Evolutionary conservation across 2,329 filamentous ascomycete genomes (phyloP), one percentile per base, ranked within the genome.

Genomic region (Cadophora malorum): DNA sequence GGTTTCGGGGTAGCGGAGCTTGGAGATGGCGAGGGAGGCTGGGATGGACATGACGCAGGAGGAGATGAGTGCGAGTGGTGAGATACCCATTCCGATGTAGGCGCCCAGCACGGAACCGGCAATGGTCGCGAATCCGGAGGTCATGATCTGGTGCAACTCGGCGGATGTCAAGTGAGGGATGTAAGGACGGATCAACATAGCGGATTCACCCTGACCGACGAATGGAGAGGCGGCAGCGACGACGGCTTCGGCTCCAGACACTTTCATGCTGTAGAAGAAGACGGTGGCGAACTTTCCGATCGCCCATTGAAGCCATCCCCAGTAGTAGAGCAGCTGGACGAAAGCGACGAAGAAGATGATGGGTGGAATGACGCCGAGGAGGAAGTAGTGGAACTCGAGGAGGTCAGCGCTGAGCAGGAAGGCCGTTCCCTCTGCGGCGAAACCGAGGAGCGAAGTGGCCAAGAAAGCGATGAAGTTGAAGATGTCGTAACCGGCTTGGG

Each of bases 21-120:
- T 97, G 71, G 91, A 95, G 69, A 96, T 90, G 62, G 94, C 94
- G 16, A 97, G 85, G 3, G 93, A 96, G 0, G 94, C 94, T 0
- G 94, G 94, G 71, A 97, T 97, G 74, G 91, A 94, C 94, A 97
- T 97, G 79, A 97, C 94, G 78, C 94, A 97, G 8, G 92, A 94
- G 1, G 93, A 97, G 33, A 97, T 91, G 58, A 97, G 84, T 3
- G 92, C 94, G 78, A 96, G 91, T 0, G 92, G 84, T 79, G 94
- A 96, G 65, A 97, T 84, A 50, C 94, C 94, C 75, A 97, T 88
- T 33, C 84, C 83, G 71, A 97, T 94, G 79, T 97, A 97, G 16
- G 91, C 92, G 33, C 96, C 90, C 47, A 97, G 83, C 14, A 96
- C 92, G 75, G 90, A 93, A 69, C 94, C 94, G 14, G 94, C 92